Conservation (phyloP, 441 rosid species). For the Mallotus repandus region DNA sequence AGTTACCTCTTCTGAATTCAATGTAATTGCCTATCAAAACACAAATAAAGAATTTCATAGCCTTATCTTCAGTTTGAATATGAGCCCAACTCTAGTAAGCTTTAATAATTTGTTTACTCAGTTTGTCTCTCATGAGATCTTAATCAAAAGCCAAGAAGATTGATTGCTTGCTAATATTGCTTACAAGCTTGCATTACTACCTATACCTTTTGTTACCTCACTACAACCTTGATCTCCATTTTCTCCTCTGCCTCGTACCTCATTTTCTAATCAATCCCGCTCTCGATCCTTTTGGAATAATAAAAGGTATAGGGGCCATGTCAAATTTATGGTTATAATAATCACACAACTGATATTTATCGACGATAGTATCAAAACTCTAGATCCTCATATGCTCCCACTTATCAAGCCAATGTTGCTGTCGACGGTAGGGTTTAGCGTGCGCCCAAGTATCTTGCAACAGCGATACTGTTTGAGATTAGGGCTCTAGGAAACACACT, state of each 20-base stretch:
- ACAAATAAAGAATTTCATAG: neutral
- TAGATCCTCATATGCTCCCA: neutral
- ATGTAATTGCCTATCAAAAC: neutral
- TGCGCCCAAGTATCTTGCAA: too few relatives aligned
- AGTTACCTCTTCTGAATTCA: neutral
- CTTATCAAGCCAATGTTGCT: neutral
- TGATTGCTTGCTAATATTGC: neutral
- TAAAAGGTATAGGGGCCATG: neutral
- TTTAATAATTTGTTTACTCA: neutral
- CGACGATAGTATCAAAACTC: too few relatives aligned
- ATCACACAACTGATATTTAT: too few relatives aligned
- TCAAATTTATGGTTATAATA: too few relatives aligned
- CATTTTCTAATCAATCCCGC: neutral
- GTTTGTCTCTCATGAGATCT: neutral
- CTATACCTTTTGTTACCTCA: neutral
- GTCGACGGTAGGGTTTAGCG: too few relatives aligned
- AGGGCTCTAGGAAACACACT: too few relatives aligned
- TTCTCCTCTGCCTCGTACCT: neutral
- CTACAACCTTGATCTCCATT: neutral
- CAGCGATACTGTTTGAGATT: too few relatives aligned
- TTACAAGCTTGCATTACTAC: neutral
- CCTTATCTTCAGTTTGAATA: neutral
- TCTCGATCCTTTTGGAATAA: neutral
- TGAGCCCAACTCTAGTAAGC: neutral
- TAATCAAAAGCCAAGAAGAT: neutral